phyloP scores from a whole-genome alignment of 768 basidiomycete genomes.

The Russula griseocarnosa region DNA sequence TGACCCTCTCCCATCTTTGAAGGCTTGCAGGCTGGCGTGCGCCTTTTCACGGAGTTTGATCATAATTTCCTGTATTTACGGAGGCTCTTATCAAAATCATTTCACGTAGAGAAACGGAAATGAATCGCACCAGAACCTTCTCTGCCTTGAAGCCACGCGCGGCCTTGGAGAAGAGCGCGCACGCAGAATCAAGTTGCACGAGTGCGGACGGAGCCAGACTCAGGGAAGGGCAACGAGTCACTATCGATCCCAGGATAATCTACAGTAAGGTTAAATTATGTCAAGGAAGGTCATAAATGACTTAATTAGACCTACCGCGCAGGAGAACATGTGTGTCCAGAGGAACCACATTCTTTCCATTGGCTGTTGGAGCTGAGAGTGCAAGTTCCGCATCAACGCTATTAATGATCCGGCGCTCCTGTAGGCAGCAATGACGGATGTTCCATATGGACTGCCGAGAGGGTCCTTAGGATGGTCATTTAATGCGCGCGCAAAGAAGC shows the following conservation, averaged over 20 bases:
- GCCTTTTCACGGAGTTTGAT: conserved; percentile 59
- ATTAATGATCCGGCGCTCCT: conserved; percentile 64
- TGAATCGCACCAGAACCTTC: conserved; percentile 53
- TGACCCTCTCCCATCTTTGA: conserved; percentile 52
- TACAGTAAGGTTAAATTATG: conserved; percentile 28
- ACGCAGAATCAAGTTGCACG: conserved; percentile 69
- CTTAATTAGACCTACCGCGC: conserved; percentile 46
- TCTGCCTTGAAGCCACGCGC: conserved; percentile 61
- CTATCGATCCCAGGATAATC: conserved; percentile 73
- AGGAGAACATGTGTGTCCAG: conserved; percentile 70
- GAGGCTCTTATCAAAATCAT: not conserved
- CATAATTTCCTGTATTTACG: conserved; percentile 54
- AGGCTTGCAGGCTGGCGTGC: conserved; percentile 60
- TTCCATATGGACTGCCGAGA: conserved; percentile 64
- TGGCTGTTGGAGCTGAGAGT: conserved; percentile 60
- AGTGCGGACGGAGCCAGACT: conserved; percentile 72
- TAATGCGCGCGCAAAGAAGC: conserved; percentile 67
- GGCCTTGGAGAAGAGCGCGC: conserved; percentile 67
- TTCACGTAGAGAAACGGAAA: not conserved
- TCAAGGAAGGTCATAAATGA: not conserved
- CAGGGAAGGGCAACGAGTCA: conserved; percentile 76
- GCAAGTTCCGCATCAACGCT: conserved; percentile 57
- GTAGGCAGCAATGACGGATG: conserved; percentile 65
- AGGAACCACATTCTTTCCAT: conserved; percentile 71
- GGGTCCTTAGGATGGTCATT: conserved; percentile 61